Base-by-base conservation (phyloP, 2,329 filamentous ascomycete genomes). In the Phialophora macrospora region DNA sequence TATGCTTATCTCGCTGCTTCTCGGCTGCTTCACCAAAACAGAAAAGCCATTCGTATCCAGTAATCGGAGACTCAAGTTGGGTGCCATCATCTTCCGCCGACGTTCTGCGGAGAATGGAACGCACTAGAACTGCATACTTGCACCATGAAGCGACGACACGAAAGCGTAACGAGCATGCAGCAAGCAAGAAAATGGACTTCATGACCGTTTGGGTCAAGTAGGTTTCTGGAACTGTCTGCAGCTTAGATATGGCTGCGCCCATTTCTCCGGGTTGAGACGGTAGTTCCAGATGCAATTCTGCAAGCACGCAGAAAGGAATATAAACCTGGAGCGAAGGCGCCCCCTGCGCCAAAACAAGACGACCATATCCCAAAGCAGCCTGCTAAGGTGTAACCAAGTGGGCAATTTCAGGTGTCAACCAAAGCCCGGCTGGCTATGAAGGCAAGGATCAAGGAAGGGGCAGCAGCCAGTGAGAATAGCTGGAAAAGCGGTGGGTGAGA, bases 271-370 rank as follows among this genome's bases (percentile, higher is more conserved):
- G 48, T 24, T 26, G 48, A 51, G 22, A 51, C 24, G 26, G 48
- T 17, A 51, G 48, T 44, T 8, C 38, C 14, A 44, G 38, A 20
- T 44, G 38, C 38, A 44, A 44, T 17, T 44, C 38, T 44, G 38
- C 38, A 44, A 3, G 17, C 14, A 44, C 8, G n/a, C 24, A 20
- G 24, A 20, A 34, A 30, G 52, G 26, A 55, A 24, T 55, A 32
- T 30, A 32, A n/a, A 20, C 34, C 28, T 55, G 52, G 28, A 17
- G 17, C 17, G 28, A 55, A 34, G 3, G 52, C 24, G 26, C 24
- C 58, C 59, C 59, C 59, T 62, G 59, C 34, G 51, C 51, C 59
- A 55, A 49, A 60, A 30, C 32, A 62, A 62, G 59, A 32, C 38
- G 49, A 55, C 34, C 20, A 62, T 55, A 24, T 55, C 51, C 59